These are phyloP conservation scores for Collybiopsis confluens DNA, from an alignment of 768 basidiomycete species.

Conservation along the genomic window DNA sequence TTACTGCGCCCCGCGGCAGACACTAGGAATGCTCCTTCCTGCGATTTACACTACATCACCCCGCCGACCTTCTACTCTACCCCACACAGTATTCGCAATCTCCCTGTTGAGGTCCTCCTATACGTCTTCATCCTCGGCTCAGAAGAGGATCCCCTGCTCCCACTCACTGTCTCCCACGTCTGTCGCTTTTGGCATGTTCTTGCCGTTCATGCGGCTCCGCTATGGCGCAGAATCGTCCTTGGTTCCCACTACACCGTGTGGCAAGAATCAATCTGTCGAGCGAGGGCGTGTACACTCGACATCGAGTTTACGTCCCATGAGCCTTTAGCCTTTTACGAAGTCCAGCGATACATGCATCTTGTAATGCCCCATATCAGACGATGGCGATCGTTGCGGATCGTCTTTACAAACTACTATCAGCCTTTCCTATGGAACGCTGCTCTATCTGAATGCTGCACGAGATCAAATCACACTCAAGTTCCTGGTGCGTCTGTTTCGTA, in stretches of 20 bases:
- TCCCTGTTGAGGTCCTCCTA: conserved; percentile 63
- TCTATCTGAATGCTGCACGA: conserved; percentile 48
- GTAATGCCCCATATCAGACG: conserved; percentile 47
- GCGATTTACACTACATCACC: too few species aligned
- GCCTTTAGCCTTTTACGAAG: conserved; percentile 16
- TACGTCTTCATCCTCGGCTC: conserved; percentile 62
- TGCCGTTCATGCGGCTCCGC: conserved; percentile 51
- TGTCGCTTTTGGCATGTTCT: conserved; percentile 62
- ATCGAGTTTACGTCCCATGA: conserved; percentile 40
- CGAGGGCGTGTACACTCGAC: conserved; percentile 58
- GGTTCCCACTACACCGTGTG: conserved; percentile 51
- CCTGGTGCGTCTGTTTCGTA: conserved; percentile 11
- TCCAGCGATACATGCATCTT: conserved; percentile 61
- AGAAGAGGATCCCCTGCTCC: conserved; percentile 51
- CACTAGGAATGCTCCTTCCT: too few species aligned
- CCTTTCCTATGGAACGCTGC: conserved; percentile 70
- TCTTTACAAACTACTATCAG: conserved; percentile 47
- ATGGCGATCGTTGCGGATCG: conserved; percentile 61
- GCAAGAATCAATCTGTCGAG: conserved; percentile 56
- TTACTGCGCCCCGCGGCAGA: too few species aligned
- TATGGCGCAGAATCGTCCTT: conserved; percentile 63
- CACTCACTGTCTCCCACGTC: conserved; percentile 63
- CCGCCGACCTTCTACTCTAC: neutral
- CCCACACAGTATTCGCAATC: conserved; percentile 34
- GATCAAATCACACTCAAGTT: conserved; percentile 29